Evolutionary conservation across 495 filamentous ascomycete species (phyloP), one percentile per base, ranked within the genome.

Genomic region (Neurospora sp.): DNA sequence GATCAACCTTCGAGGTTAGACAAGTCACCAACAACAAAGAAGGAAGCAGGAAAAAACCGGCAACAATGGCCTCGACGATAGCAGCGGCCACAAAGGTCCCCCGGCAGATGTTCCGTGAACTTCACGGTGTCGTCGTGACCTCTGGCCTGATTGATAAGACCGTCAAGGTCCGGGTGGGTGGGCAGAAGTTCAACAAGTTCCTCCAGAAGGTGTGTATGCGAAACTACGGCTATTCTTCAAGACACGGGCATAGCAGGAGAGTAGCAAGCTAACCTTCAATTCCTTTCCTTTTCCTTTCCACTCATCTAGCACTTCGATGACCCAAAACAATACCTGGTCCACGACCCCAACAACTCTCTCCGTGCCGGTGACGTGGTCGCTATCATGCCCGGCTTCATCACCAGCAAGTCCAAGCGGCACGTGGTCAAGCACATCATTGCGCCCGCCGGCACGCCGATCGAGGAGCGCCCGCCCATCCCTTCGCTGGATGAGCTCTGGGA

Each of bases 341-440:
- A 92, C 79, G 93, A 96, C 83, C 93, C 93, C 8, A 82, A 80
- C 78, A 88, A 90, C 83, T 93, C 91, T 16, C 84, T 93, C 69
- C 88, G 90, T 71, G 83, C 86, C 68, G 93, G 93, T 77, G 93
- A 96, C 81, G 88, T 95, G 16, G 89, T 96, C n/a, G 88, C 90
- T 79, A 92, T 96, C 78, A 87, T 87, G 27, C 87, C 89, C 27
- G 90, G 90, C 53, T 89, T 83, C 78, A 88, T 90, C 18, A 86
- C 86, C 72, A 87, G 87, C 74, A 89, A 90, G 71, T 78, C 81
- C 70, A 92, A 94, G 74, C 89, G 87, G 38, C 92, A 94, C 80
- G 91, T 95, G 40, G 90, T 96, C 35, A 90, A 91, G 79, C 80
- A 86, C 70, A 94, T 96, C 76, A 84, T 96, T 74, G 89, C 91